Evolutionary conservation across 192 early-diverging fungal genomes (phyloP).

Genomic region (Geosiphon pyriformis): DNA sequence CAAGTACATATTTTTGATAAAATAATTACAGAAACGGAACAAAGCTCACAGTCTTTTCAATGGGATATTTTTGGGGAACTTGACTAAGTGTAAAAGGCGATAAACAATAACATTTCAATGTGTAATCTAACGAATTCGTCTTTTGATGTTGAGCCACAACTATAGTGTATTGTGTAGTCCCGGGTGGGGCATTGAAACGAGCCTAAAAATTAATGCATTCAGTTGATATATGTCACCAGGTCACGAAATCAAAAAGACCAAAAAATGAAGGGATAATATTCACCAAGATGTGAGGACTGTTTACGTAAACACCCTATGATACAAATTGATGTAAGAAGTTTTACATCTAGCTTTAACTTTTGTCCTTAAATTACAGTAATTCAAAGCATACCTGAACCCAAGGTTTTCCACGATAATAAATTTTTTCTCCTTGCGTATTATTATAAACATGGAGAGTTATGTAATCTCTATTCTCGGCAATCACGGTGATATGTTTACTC

Average conservation of each 20-base stretch:
- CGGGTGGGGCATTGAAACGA: conserved; percentile 57
- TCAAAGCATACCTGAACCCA: conserved; percentile 28
- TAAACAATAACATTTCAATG: conserved; percentile 62
- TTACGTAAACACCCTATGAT: conserved; percentile 76
- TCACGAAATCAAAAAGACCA: no score
- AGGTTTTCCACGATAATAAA: conserved; percentile 63
- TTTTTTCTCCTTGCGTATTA: conserved; percentile 52
- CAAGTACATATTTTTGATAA: neutral
- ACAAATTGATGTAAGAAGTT: neutral
- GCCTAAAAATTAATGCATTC: no score
- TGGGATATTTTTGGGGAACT: conserved; percentile 53
- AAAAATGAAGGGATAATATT: conserved; percentile 12
- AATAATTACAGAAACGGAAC: neutral
- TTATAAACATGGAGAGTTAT: conserved; percentile 85
- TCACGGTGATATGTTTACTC: conserved; percentile 76
- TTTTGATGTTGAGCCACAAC: conserved; percentile 81
- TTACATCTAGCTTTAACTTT: neutral
- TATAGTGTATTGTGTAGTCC: conserved; percentile 59
- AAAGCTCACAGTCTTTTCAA: conserved; percentile 48
- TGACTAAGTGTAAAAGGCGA: conserved; percentile 57
- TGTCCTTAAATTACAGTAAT: neutral
- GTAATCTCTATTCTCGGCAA: conserved; percentile 81
- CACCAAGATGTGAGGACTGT: conserved; percentile 77
- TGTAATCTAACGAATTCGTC: conserved; percentile 63
- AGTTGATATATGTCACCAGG: no score